These are phyloP conservation scores for Podaxis sp. DNA, from an alignment of 768 basidiomycete genomes.

Conservation along the genomic window DNA sequence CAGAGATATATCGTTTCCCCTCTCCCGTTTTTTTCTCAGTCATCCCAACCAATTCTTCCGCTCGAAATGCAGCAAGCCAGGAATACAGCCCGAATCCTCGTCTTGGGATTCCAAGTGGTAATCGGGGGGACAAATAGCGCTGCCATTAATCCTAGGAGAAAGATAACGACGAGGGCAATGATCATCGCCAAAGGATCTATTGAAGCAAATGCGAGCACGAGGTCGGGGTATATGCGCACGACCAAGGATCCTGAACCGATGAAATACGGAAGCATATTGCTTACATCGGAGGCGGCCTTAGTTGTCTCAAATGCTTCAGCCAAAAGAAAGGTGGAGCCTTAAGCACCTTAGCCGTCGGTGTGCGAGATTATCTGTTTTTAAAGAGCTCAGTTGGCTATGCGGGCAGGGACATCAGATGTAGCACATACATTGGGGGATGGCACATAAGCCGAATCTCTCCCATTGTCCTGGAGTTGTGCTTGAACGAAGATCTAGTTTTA, in stretches of 20 bases:
- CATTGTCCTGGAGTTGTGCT: slow-evolving; percentile 26
- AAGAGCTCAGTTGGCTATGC: background rate
- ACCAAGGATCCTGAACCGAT: slow-evolving; percentile 30
- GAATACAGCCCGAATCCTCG: slow-evolving; percentile 23
- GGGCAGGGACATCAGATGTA: background rate
- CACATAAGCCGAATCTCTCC: slow-evolving; percentile 34
- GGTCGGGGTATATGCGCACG: slow-evolving; percentile 31
- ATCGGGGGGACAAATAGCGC: slow-evolving; percentile 21
- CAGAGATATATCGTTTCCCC: no score
- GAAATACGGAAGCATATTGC: slow-evolving; percentile 37
- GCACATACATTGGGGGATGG: slow-evolving; percentile 34
- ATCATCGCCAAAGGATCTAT: slow-evolving; percentile 22
- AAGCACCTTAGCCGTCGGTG: slow-evolving; percentile 29
- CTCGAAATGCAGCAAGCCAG: slow-evolving; percentile 19
- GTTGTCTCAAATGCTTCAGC: slow-evolving; percentile 25
- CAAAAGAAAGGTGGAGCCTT: slow-evolving; percentile 34
- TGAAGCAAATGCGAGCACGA: slow-evolving; percentile 20
- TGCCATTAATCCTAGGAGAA: slow-evolving; percentile 28
- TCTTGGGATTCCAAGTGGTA: slow-evolving; percentile 18
- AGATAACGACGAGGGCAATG: slow-evolving; percentile 20
- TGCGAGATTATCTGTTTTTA: slow-evolving; percentile 28
- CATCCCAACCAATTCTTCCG: slow-evolving; percentile 11
- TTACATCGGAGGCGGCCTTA: slow-evolving; percentile 32
- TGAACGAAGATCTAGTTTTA: background rate
- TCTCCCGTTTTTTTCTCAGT: background rate